Percentiles rank a stretch among this genome's conserved stretches.
These are phyloP conservation scores for Lanmaoa pseudosensibilis DNA, from an alignment of 768 basidiomycete genomes.

Conservation along the genomic window DNA sequence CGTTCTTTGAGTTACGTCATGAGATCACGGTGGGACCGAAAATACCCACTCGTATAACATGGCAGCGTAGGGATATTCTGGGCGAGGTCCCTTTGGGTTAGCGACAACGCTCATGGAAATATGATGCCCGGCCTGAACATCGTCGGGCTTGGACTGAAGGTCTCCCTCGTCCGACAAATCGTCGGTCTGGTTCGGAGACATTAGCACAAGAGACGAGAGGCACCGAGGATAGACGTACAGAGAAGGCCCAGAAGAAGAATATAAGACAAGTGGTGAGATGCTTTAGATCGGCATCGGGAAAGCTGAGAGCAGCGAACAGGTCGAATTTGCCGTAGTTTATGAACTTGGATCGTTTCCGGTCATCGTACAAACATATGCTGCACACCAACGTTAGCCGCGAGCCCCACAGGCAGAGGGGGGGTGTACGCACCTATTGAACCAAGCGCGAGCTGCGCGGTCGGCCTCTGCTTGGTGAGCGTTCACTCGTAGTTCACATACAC, in stretches of 20 bases:
- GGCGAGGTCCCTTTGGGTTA: slow-evolving; percentile 29
- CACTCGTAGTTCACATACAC: slow-evolving; percentile 37
- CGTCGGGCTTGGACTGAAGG: slow-evolving; percentile 36
- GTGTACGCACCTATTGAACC: slow-evolving; percentile 34
- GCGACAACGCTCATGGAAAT: slow-evolving; percentile 32
- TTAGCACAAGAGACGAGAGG: slow-evolving; percentile 1
- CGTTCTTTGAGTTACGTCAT: slow-evolving; percentile 12
- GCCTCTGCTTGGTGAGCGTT: slow-evolving; percentile 36
- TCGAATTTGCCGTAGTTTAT: slow-evolving; percentile 40
- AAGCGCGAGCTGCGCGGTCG: slow-evolving; percentile 32
- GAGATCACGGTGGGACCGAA: neutral
- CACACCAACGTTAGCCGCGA: neutral
- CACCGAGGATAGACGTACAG: slow-evolving; percentile 23
- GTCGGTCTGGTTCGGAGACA: slow-evolving; percentile 28
- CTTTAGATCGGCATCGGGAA: slow-evolving; percentile 37
- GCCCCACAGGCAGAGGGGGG: neutral
- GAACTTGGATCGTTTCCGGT: slow-evolving; percentile 35
- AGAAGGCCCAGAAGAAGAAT: slow-evolving; percentile 42
- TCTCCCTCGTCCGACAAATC: slow-evolving; percentile 40
- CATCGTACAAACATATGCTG: slow-evolving; percentile 37
- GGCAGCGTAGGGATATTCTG: slow-evolving; percentile 38
- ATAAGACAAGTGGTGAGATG: slow-evolving; percentile 39
- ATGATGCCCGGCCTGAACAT: slow-evolving; percentile 34
- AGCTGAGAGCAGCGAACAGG: slow-evolving; percentile 39
- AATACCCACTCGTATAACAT: slow-evolving; percentile 39